Conservation (phyloP, 495 filamentous ascomycete species). For the Cercophora scortea region DNA sequence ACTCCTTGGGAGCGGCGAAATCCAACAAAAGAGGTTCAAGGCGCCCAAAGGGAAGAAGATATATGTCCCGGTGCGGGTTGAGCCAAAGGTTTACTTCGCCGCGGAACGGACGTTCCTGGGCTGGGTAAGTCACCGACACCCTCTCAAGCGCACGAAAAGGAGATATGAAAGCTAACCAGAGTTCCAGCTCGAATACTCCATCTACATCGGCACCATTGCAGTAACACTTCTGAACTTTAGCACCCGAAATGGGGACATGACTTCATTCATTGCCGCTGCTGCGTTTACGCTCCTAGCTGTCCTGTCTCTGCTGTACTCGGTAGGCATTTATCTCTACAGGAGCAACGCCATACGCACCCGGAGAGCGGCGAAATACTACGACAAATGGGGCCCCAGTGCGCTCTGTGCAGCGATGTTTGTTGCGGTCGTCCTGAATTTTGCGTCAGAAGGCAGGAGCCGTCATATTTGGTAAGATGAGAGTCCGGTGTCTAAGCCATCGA, state of each 20-base stretch:
- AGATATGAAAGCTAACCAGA: constrained; percentile 9
- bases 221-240: constrained; percentile 87
- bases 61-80: constrained; percentile 89
- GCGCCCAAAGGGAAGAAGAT: constrained; percentile 90
- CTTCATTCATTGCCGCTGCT: constrained; percentile 60
- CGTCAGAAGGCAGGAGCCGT: constrained; percentile 41
- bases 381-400: constrained; percentile 75
- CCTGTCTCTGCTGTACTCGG: constrained; percentile 64
- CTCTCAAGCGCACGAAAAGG: neutral
- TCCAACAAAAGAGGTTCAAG: constrained; percentile 62
- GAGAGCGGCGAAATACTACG: constrained; percentile 80
- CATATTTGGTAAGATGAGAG: constrained; percentile 25
- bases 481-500: no score
- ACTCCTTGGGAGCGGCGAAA: constrained; percentile 36
- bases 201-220: constrained; percentile 88
- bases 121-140: constrained; percentile 53
- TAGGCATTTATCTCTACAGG: constrained; percentile 79
- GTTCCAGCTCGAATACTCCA: constrained; percentile 75
- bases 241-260: constrained; percentile 26
- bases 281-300: constrained; percentile 77
- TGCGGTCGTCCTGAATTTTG: constrained; percentile 74
- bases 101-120: constrained; percentile 92
- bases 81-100: constrained; percentile 96
- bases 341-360: constrained; percentile 74
- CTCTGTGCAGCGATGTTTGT: constrained; percentile 66